Percentiles rank a stretch among this genome's conserved stretches.
Evolutionary conservation across 805 yeast species (phyloP).

Genomic region (Teunomyces atbi): DNA sequence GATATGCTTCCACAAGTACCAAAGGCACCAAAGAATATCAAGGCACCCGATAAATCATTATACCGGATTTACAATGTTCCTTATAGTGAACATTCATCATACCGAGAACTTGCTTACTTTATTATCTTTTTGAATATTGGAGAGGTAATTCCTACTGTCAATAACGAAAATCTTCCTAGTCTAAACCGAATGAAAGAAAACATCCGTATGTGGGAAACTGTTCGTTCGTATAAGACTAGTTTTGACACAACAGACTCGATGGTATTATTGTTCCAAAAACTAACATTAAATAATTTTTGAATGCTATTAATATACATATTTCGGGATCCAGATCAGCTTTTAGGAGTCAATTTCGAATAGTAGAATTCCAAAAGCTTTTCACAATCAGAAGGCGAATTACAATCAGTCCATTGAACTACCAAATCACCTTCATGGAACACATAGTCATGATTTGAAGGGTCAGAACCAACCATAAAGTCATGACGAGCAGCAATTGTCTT

Average conservation of each 20-base stretch:
- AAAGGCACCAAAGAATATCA: slow-evolving; percentile 13
- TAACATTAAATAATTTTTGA: slow-evolving; percentile 18
- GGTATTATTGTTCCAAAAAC: slow-evolving; percentile 6
- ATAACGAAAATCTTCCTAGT: slow-evolving; percentile 29
- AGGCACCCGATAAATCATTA: slow-evolving; percentile 21
- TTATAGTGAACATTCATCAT: slow-evolving; percentile 93
- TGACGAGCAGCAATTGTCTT: slow-evolving; percentile 35
- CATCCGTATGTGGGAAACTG: slow-evolving; percentile 30
- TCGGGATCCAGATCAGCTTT: neutral
- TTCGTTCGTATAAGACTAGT: slow-evolving; percentile 13
- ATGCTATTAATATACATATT: slow-evolving; percentile 5
- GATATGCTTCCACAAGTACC: slow-evolving; percentile 33
- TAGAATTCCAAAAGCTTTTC: slow-evolving; percentile 39
- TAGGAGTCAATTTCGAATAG: slow-evolving; percentile 1
- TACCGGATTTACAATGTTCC: slow-evolving; percentile 65
- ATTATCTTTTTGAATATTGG: slow-evolving; percentile 50
- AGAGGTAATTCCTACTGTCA: slow-evolving; percentile 78
- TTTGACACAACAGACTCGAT: slow-evolving; percentile 3
- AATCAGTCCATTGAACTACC: slow-evolving; percentile 59
- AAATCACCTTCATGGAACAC: slow-evolving; percentile 66
- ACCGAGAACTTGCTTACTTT: slow-evolving; percentile 71
- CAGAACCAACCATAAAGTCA: slow-evolving; percentile 11
- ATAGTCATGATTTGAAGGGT: slow-evolving; percentile 12
- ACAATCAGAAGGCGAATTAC: slow-evolving; percentile 52
- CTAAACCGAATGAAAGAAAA: slow-evolving; percentile 30